Conservation (phyloP, 805 yeast genomes). For the Candida loeiensis region DNA sequence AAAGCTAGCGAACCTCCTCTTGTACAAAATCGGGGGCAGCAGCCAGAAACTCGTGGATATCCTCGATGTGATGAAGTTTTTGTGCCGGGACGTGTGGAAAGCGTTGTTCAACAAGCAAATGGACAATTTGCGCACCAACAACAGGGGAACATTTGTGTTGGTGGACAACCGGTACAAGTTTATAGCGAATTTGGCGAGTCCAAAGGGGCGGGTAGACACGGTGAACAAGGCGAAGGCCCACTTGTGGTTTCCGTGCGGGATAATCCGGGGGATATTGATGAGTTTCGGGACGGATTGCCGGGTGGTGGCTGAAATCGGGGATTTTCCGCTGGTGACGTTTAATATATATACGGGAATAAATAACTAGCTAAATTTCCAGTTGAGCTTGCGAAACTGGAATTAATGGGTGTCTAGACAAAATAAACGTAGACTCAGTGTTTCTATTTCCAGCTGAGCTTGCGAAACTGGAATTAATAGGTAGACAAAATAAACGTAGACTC, state of each 20-base stretch:
- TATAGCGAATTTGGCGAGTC: constrained; percentile 48
- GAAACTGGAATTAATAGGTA: no score
- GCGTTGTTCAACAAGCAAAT: constrained; percentile 77
- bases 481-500: no score
- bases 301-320: constrained; percentile 60
- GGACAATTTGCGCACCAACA: constrained; percentile 90
- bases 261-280: constrained; percentile 67
- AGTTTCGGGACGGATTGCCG: constrained; percentile 65
- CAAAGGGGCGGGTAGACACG: constrained; percentile 43
- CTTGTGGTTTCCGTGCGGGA: constrained; percentile 71
- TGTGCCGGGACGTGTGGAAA: constrained; percentile 91
- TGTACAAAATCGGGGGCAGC: constrained; percentile 36
- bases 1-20: constrained; percentile 47
- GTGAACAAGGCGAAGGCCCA: constrained; percentile 44
- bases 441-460: no score
- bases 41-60: constrained; percentile 52
- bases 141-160: constrained; percentile 77
- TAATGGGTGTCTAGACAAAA: no score
- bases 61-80: constrained; percentile 82
- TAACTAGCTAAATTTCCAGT: constrained; percentile 1
- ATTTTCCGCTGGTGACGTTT: constrained; percentile 68
- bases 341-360: constrained; percentile 57
- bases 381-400: not conserved
- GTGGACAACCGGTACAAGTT: constrained; percentile 63
- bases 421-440: no score